Evolutionary conservation across 805 yeast genomes (phyloP).

Genomic region (Yarrowia yakushimensis): DNA sequence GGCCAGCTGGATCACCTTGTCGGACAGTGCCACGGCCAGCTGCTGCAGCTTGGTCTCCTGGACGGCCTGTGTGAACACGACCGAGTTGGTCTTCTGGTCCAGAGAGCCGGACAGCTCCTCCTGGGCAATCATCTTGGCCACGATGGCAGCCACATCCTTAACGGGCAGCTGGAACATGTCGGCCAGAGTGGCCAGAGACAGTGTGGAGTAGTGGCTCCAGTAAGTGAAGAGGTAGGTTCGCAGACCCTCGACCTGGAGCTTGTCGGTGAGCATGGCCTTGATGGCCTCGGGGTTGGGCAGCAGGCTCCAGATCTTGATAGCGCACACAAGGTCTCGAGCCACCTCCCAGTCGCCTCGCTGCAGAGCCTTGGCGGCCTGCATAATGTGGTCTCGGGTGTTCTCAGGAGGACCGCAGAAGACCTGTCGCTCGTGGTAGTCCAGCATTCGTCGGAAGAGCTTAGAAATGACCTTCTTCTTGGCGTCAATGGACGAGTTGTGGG

Average conservation of each 20-base stretch:
- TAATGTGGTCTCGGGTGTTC: conserved; percentile 86
- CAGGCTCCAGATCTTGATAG: conserved; percentile 83
- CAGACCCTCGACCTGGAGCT: conserved; percentile 84
- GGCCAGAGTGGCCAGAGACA: conserved; percentile 65
- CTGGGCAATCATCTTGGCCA: conserved; percentile 69
- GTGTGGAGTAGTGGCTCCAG: conserved; percentile 68
- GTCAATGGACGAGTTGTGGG: conserved; percentile 47
- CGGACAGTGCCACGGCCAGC: conserved; percentile 78
- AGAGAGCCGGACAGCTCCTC: conserved; percentile 76
- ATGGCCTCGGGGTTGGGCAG: conserved; percentile 65
- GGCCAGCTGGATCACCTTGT: conserved; percentile 68
- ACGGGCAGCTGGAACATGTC: conserved; percentile 61
- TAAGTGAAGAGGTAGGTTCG: conserved; percentile 89
- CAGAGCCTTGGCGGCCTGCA: conserved; percentile 86
- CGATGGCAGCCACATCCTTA: conserved; percentile 55
- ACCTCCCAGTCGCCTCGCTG: conserved; percentile 86
- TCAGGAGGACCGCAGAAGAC: conserved; percentile 97
- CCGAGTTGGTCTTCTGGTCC: conserved; percentile 58
- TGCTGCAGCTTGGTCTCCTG: conserved; percentile 84
- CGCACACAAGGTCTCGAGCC: conserved; percentile 65
- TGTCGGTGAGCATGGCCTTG: conserved; percentile 62
- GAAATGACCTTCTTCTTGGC: conserved; percentile 63
- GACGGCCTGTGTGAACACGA: conserved; percentile 70
- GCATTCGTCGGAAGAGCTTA: conserved; percentile 84
- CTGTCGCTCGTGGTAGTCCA: conserved; percentile 91